Conservation (phyloP, 768 basidiomycete species). For the Hypholoma fasciculare region DNA sequence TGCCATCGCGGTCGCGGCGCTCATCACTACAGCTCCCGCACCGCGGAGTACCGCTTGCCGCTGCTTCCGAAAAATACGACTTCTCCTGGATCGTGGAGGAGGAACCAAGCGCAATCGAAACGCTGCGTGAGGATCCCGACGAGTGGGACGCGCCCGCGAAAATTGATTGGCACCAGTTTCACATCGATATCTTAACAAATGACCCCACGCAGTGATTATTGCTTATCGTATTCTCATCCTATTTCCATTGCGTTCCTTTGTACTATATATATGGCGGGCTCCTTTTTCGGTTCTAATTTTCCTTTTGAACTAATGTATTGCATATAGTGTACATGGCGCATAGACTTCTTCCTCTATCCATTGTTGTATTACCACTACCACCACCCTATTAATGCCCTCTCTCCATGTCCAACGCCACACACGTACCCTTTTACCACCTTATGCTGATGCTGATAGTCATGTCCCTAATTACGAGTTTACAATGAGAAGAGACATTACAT, state of each 20-base stretch:
- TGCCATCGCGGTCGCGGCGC: constrained; percentile 24
- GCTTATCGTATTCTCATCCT: neutral
- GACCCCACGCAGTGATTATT: constrained; percentile 14
- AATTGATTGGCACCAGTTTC: constrained; percentile 62
- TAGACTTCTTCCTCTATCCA: neutral
- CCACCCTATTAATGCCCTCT: neutral
- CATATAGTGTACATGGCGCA: neutral
- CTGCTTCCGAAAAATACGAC: constrained; percentile 24
- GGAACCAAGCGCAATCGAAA: constrained; percentile 20
- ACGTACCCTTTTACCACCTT: neutral
- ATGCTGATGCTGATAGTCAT: neutral
- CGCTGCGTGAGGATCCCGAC: constrained; percentile 15
- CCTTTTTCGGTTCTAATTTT: neutral
- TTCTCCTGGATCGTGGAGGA: constrained; percentile 42
- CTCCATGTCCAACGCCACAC: neutral
- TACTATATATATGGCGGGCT: neutral
- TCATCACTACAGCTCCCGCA: constrained; percentile 19
- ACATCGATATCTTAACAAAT: constrained; percentile 41
- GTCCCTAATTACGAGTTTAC: neutral
- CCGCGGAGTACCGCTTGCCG: constrained; percentile 13
- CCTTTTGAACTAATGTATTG: constrained; percentile 2
- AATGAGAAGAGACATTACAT: constrained; percentile 11
- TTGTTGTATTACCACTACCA: constrained; percentile 5
- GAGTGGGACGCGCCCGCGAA: constrained; percentile 37
- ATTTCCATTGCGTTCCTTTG: neutral